These are phyloP conservation scores for Candida bentonensis DNA, from an alignment of 805 yeast species.

Conservation along the genomic window DNA sequence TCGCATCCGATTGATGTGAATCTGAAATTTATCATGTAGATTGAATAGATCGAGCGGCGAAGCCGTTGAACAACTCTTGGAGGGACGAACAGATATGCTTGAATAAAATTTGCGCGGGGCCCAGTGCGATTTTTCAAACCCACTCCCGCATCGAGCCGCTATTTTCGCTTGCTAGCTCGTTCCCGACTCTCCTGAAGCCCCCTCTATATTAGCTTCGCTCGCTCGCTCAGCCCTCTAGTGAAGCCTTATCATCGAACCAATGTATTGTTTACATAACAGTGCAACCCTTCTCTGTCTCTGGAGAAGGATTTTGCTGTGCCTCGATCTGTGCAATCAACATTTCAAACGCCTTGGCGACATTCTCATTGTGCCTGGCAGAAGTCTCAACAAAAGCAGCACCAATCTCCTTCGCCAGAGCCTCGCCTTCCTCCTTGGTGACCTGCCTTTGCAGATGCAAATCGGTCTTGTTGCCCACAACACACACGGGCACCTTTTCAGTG, in stretches of 20 bases:
- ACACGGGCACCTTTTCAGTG: conserved; percentile 58
- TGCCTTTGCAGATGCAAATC: conserved; percentile 57
- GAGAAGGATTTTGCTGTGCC: conserved; percentile 39
- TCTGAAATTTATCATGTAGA: conserved; percentile 32
- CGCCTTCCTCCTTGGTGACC: conserved; percentile 40
- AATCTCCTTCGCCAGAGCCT: conserved; percentile 48
- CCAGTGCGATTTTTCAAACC: no score
- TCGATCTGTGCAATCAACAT: conserved; percentile 49
- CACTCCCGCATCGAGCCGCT: no score
- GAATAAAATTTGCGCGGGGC: background rate
- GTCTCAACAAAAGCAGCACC: conserved; percentile 69
- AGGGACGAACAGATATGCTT: background rate
- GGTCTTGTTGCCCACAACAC: conserved; percentile 62
- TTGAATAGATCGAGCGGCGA: no score
- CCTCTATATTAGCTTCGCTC: no score
- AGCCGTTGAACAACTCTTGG: background rate
- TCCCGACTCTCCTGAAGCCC: no score
- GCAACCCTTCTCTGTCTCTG: conserved; percentile 37
- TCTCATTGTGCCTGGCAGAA: conserved; percentile 64
- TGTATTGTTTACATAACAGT: conserved; percentile 29
- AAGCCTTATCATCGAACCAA: no score
- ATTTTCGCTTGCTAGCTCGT: no score
- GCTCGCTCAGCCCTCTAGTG: no score
- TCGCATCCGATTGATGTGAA: conserved; percentile 70
- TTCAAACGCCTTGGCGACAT: conserved; percentile 51